Evolutionary conservation across 768 basidiomycete species (phyloP).

Genomic region (Gyrodon lividus): DNA sequence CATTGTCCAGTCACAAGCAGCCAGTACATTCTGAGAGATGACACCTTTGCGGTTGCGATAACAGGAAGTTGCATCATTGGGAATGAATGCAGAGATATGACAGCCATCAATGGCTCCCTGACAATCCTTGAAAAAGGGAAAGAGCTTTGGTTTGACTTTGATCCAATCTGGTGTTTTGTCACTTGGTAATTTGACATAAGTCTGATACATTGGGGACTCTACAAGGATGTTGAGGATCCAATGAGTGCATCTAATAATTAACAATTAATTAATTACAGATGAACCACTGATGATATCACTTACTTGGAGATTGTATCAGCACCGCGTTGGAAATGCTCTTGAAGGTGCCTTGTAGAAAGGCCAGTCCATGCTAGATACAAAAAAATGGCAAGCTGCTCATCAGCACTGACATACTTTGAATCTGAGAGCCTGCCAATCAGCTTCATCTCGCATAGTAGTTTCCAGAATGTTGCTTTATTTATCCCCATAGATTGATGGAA

Average conservation of each 20-base stretch:
- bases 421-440: not conserved
- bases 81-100: not conserved
- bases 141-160: not conserved
- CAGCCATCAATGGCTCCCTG: constrained; percentile 1
- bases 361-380: not conserved
- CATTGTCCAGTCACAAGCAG: constrained; percentile 6
- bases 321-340: not conserved
- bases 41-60: constrained; percentile 11
- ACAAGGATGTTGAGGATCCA: not conserved
- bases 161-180: not conserved
- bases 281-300: not conserved
- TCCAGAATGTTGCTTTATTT: constrained; percentile 11
- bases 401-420: not conserved
- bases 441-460: constrained; percentile 3
- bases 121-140: not conserved
- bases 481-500: not conserved
- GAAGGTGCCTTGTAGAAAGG: not conserved
- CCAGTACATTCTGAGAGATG: constrained; percentile 15
- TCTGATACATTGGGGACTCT: not conserved
- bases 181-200: not conserved
- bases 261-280: no score
- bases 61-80: not conserved
- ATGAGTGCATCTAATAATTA: no score
- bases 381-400: constrained; percentile 4
- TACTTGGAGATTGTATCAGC: not conserved